These are phyloP conservation scores for Wilcoxina mikolae DNA, from an alignment of 495 filamentous ascomycete species.

Conservation along the genomic window DNA sequence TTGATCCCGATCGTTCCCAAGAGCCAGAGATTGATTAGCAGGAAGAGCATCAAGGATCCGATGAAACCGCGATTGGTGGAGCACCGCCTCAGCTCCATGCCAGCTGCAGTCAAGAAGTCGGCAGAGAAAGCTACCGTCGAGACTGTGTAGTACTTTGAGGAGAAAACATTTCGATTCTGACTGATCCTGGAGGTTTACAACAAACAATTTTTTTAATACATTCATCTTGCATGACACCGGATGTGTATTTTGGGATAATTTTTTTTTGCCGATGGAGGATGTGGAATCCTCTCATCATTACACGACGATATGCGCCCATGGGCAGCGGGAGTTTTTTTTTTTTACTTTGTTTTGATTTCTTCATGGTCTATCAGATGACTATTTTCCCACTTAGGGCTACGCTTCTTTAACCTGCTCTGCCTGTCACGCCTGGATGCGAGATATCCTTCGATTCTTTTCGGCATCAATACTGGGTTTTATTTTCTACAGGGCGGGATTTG, in stretches of 20 bases:
- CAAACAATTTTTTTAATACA: not conserved
- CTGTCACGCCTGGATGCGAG: no score
- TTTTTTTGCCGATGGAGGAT: not conserved
- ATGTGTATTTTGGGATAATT: not conserved
- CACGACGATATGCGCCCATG: not conserved
- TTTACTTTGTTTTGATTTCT: no score
- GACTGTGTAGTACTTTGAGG: no score
- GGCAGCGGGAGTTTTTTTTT: not conserved
- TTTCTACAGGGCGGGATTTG: no score
- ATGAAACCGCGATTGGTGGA: not conserved
- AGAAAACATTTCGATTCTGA: no score
- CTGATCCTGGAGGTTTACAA: no score
- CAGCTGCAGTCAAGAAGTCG: not conserved
- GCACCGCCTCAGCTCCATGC: not conserved
- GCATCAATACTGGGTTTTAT: no score
- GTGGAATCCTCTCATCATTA: not conserved
- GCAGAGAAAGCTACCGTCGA: not conserved
- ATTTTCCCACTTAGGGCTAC: no score
- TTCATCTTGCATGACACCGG: not conserved
- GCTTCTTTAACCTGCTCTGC: no score
- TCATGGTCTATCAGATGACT: no score
- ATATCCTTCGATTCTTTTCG: no score
- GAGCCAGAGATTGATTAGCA: conserved; percentile 20
- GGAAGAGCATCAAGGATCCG: not conserved
- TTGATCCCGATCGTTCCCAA: conserved; percentile 23